Percentiles rank a stretch among this genome's conserved stretches.
phyloP scores from a whole-genome alignment of 257 asterid species.

The Marsdenia floribunda region DNA sequence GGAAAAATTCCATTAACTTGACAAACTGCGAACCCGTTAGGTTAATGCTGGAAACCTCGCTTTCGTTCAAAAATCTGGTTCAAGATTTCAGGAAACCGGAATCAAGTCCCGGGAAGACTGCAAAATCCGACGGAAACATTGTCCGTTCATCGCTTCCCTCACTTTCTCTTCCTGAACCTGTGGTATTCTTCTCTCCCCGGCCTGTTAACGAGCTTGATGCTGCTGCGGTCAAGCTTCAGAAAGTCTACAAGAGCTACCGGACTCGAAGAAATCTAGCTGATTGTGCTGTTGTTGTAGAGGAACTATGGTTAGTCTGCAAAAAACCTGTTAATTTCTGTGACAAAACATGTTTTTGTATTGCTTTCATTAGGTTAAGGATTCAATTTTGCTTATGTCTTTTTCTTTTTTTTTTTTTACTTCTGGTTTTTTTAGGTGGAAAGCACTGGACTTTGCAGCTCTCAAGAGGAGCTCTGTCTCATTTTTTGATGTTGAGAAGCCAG shows the following conservation, averaged over 20 bases:
- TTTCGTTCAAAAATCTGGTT: slow-evolving; percentile 65
- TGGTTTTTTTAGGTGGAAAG: slow-evolving; percentile 83
- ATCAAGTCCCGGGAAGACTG: slow-evolving; percentile 4
- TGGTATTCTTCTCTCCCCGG: slow-evolving; percentile 53
- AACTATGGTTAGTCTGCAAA: slow-evolving; percentile 63
- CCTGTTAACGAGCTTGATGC: slow-evolving; percentile 85
- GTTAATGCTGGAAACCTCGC: slow-evolving; percentile 46
- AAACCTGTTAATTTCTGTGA: neutral
- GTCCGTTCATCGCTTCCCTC: slow-evolving; percentile 4
- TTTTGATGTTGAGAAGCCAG: slow-evolving; percentile 73
- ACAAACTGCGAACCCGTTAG: slow-evolving; percentile 56
- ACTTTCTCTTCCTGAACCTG: slow-evolving; percentile 53
- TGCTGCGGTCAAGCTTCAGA: slow-evolving; percentile 84
- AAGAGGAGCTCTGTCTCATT: slow-evolving; percentile 78
- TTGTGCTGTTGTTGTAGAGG: slow-evolving; percentile 97
- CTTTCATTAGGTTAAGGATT: slow-evolving; percentile 16
- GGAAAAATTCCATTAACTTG: slow-evolving; percentile 57
- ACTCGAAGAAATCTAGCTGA: slow-evolving; percentile 89
- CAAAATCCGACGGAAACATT: neutral
- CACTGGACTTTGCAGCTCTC: slow-evolving; percentile 81
- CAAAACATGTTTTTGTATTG: neutral
- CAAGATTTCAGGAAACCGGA: slow-evolving; percentile 30
- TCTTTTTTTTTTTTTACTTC: neutral
- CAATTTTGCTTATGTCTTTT: neutral
- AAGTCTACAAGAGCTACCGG: slow-evolving; percentile 87